phyloP scores from a whole-genome alignment of 2,329 filamentous ascomycete species.

The Ophiocordyceps camponoti-rufipedis region DNA sequence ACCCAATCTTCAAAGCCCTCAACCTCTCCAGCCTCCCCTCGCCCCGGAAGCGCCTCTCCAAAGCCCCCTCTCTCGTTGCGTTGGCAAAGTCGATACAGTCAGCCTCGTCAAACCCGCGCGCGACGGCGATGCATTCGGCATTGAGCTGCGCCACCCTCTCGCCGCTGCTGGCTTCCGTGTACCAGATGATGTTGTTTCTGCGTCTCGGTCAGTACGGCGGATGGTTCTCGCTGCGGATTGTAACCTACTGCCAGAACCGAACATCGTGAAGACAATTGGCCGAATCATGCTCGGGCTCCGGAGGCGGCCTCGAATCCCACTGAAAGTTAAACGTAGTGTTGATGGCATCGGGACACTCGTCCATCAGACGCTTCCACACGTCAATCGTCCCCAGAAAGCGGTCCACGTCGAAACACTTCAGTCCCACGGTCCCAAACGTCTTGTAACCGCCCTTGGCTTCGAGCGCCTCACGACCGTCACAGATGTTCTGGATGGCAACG shows the following conservation, averaged over 20 bases:
- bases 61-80: background rate
- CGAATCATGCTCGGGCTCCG: background rate
- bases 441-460: background rate
- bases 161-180: background rate
- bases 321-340: background rate
- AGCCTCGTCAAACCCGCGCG: background rate
- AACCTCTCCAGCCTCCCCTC: background rate
- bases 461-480: background rate
- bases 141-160: background rate
- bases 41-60: background rate
- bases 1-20: background rate
- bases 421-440: background rate
- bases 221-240: too few species aligned
- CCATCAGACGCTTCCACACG: background rate
- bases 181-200: background rate
- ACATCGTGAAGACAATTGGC: background rate
- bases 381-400: background rate
- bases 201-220: too few species aligned
- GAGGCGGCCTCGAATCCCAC: background rate
- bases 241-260: background rate
- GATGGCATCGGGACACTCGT: background rate
- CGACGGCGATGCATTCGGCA: background rate
- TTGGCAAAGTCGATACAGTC: background rate
- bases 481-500: background rate
- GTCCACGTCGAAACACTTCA: background rate